Conservation (phyloP, 225 moss, liverwort and hornwort species). For the Pseudisothecium myosuroides region DNA sequence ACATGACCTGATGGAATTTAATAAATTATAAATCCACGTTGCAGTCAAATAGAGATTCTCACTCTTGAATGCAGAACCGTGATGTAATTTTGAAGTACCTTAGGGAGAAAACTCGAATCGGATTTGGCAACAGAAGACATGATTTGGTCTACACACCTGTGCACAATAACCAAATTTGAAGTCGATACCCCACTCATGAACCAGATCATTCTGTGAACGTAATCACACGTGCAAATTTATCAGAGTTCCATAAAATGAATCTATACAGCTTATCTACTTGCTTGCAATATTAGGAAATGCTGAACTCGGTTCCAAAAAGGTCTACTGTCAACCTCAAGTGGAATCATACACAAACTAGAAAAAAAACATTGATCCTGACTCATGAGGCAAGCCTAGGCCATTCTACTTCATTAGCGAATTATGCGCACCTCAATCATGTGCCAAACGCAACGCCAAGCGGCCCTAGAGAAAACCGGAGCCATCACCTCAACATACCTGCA, state of each 20-base stretch:
- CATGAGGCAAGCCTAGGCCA: neutral
- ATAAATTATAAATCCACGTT: neutral
- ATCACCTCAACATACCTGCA: conserved; percentile 93
- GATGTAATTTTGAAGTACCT: neutral
- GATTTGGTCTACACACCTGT: conserved; percentile 31
- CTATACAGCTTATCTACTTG: neutral
- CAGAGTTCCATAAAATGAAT: neutral
- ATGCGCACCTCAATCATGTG: conserved; percentile 70
- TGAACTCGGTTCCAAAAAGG: neutral
- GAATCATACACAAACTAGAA: neutral
- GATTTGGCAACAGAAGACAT: neutral
- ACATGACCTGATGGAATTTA: neutral
- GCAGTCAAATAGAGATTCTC: neutral
- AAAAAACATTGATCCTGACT: neutral
- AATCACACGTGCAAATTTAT: neutral
- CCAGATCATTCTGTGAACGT: conserved; percentile 66
- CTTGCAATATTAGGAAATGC: neutral
- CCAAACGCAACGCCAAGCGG: conserved; percentile 94
- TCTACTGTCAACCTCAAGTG: neutral
- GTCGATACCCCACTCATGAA: conserved; percentile 92
- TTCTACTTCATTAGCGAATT: neutral
- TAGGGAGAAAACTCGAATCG: neutral
- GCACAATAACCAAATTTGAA: conserved; percentile 87
- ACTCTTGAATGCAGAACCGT: neutral
- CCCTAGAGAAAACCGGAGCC: conserved; percentile 85